Conservation (phyloP, 768 basidiomycete species). For the Naematelia encephala region DNA sequence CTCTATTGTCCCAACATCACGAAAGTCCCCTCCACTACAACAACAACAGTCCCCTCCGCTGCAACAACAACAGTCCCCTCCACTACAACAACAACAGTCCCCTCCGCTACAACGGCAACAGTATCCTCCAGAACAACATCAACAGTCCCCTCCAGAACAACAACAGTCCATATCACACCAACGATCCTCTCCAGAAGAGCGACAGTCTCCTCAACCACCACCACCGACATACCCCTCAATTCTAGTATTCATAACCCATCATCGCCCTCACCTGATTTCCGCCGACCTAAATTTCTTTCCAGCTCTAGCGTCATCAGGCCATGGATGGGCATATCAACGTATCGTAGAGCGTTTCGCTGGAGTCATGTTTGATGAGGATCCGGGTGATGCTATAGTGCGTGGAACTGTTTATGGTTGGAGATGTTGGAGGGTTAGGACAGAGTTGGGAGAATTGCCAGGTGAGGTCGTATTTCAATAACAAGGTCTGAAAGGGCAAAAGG, state of each 20-base stretch:
- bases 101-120: constrained; percentile 13
- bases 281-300: constrained; percentile 78
- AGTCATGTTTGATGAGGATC: constrained; percentile 87
- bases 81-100: constrained; percentile 6
- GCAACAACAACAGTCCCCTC: constrained; percentile 10
- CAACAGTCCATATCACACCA: constrained; percentile 6
- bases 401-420: constrained; percentile 84
- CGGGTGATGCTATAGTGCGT: constrained; percentile 70
- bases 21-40: constrained; percentile 1
- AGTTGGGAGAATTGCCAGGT: not conserved
- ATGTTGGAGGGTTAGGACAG: constrained; percentile 49
- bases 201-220: not conserved
- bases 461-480: not conserved
- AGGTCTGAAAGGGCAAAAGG: not conserved
- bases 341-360: constrained; percentile 64
- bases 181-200: not conserved
- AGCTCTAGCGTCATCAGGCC: constrained; percentile 46
- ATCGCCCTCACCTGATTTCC: constrained; percentile 76
- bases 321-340: constrained; percentile 78
- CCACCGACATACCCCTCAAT: constrained; percentile 52
- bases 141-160: not conserved
- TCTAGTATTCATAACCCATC: constrained; percentile 85
- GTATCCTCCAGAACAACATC: constrained; percentile 13
- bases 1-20: too few relatives aligned
- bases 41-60: constrained; percentile 15